Base-by-base conservation (phyloP, 495 filamentous ascomycete genomes). In the Podospora sp. region DNA sequence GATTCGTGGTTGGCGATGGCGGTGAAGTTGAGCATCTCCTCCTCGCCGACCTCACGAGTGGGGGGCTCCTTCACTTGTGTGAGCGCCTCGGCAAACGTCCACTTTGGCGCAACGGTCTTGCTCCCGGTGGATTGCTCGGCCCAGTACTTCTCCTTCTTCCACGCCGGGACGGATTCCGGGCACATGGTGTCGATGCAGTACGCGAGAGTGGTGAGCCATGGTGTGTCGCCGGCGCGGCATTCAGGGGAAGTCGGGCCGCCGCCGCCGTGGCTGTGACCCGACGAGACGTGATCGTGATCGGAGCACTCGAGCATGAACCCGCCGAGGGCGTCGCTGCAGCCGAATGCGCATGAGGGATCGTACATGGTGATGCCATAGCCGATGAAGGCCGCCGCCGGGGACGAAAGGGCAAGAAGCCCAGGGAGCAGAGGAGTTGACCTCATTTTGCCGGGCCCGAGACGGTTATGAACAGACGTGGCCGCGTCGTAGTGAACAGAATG, bases 171-270 rank as follows among this genome's bases (percentile, higher is more conserved):
- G 2, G 40, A 46, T 35, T 60, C 62, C 16, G 58, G 27, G 62
- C 79, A 81, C 9, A 67, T 71, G 2, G 68, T 69, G 22, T 61
- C 62, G 51, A 82, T 78, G 59, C 79, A 82, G n/a, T 72, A 80
- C 9, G 77, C 78, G 14, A 80, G 60, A 12, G 75, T 82, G 1
- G 53, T 66, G 22, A 81, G 78, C 53, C 65, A 82, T n/a, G 66
- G 65, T 21, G 72, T 68, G 65, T 80, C 72, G 11, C 53, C 66
- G 14, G 79, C 78, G 21, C 75, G 74, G 63, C 79, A 82, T n/a
- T 73, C 66, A 8, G 72, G 68, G 1, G 72, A 68, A 20, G 78
- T 81, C 29, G 60, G 65, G 25, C 66, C 65, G 51, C 40, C 57
- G 55, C 59, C 27, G 27, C 49, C 69, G 49, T 70, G 35, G 27